Evolutionary conservation across 352 stramenopile genomes (phyloP), one percentile per base, ranked within the genome.

Genomic region (Pythium rhizo-oryzae): DNA sequence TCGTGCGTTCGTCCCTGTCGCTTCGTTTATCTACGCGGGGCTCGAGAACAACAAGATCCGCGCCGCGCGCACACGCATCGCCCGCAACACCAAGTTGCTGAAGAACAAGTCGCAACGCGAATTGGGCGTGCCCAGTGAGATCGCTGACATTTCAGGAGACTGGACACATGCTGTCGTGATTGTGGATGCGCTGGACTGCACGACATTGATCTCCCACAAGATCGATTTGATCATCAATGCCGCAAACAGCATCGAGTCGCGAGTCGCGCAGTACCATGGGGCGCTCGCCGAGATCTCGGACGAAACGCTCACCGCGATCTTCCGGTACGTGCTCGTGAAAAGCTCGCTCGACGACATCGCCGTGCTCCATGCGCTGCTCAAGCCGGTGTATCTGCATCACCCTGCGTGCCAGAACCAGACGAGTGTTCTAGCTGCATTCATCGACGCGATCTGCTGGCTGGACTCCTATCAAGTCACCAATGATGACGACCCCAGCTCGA

Each of bases 141-240:
- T 96, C 12, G 81, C 83, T 0, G 64, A 62, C 1, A 73, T 88
- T 35, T 93, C 79, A 12, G 69, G 78, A 11, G 60, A 72, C 21
- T 96, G 89, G 87, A 77, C 73, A 13, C 59, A 79, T 41, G 81
- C 78, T 0, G 78, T 81, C 8, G 74, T 77, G 39, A 81, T 87
- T 23, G 67, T 93, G 16, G 82, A 89, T 59, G 74, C 78, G 33
- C 69, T 96, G 19, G 89, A 96, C 53, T 92, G 82, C 50, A 77
- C 90, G 18, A 93, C 89, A 23, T 71, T 96, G 2, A 81, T 86
- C 30, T 91, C 87, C 16, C 87, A 95, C 77, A 96, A 96, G 71
- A 77, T 95, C 41, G 84, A 93, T 33, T 64, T 93, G 18, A 82
- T 96, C 51, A 65, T 93, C 21, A 76, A 69, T 19, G 82, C 82